Percentiles rank a stretch among this genome's conserved stretches.
These are phyloP conservation scores for Ceratocystis alfenasii DNA, from an alignment of 2,329 filamentous ascomycete genomes.

Conservation along the genomic window DNA sequence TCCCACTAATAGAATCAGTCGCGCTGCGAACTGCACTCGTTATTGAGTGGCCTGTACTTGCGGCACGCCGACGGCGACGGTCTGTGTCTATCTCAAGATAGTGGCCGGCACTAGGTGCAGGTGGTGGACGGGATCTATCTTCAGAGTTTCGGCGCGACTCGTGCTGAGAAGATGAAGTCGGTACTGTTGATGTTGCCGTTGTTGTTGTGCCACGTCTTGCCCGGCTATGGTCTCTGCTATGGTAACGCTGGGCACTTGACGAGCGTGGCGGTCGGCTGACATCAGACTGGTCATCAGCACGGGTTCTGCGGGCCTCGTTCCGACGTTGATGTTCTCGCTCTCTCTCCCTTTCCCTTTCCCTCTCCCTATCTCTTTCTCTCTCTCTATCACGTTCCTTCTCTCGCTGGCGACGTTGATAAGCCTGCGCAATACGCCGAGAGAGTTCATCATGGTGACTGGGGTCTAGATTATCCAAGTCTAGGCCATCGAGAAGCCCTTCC, in stretches of 20 bases:
- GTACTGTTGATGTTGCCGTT: neutral
- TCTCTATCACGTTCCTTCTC: conserved; percentile 32
- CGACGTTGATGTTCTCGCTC: conserved; percentile 15
- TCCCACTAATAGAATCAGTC: conserved; percentile 37
- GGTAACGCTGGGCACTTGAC: conserved; percentile 24
- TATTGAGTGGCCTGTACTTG: conserved; percentile 34
- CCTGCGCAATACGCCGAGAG: conserved; percentile 79
- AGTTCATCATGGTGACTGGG: conserved; percentile 77
- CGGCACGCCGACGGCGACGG: conserved; percentile 37
- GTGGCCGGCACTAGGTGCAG: conserved; percentile 34
- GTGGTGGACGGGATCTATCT: conserved; percentile 42
- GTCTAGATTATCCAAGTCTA: conserved; percentile 80
- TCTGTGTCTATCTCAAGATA: conserved; percentile 34
- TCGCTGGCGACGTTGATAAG: conserved; percentile 65
- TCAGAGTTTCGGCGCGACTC: conserved; percentile 34
- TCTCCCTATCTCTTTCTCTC: neutral
- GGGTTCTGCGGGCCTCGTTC: conserved; percentile 6
- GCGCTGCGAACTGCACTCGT: conserved; percentile 34
- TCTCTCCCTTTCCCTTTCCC: conserved; percentile 13
- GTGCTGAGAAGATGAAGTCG: neutral
- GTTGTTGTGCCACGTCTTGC: neutral
- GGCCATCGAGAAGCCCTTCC: conserved; percentile 74
- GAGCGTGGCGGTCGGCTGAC: conserved; percentile 26
- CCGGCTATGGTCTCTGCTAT: conserved; percentile 24
- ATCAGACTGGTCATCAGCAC: neutral